Base-by-base conservation (phyloP, 495 filamentous ascomycete species). In the Ramalina intermedia region DNA sequence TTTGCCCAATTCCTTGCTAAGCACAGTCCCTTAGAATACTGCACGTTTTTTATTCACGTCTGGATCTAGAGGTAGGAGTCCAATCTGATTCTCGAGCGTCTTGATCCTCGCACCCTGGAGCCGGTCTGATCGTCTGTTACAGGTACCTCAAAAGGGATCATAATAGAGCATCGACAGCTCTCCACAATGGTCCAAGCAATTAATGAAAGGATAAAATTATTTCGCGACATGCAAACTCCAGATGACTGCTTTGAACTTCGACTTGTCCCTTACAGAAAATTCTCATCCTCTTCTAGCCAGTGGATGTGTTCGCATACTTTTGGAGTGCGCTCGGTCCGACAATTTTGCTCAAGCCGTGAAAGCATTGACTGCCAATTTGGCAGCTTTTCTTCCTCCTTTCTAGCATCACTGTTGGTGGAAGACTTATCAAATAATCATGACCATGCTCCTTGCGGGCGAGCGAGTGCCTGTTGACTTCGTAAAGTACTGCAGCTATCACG, bases 391-490 rank as follows among this genome's bases (percentile, higher is more conserved):
- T 4, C 38, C 38, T 41, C 38, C 7, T 41, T 17, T 4, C 38
- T 41, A 41, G 38, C 18, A 7, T 3, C 20, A 21, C 38, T 41
- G 20, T 7, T 21, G n/a, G 38, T 17, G 38, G 1, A 21, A 7
- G 65, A 68, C 1, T 65, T 79, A n/a, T 24, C 60, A 72, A 14
- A 66, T 58, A 0, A 61, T 81, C 4, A 63, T 55, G 35, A 69
- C 60, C 11, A 58, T 80, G 0, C 66, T 72, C 4, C 63, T 73
- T 0, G 71, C 64, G 13, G 78, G 76, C 7, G 79, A 82, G 46
- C 60, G 66, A 0, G 57, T 67, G 6, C 64, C 66, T 1, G 63
- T 62, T 2, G 62, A 62, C 49, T 65, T 71, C 3, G 5, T 12
- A 41, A 23, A 26, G 16, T 53, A 49, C 2, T 47, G 61, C 18